Evolutionary conservation across 371 early-diverging fungal species (phyloP).

Genomic region (Actinomortierella wolfii): DNA sequence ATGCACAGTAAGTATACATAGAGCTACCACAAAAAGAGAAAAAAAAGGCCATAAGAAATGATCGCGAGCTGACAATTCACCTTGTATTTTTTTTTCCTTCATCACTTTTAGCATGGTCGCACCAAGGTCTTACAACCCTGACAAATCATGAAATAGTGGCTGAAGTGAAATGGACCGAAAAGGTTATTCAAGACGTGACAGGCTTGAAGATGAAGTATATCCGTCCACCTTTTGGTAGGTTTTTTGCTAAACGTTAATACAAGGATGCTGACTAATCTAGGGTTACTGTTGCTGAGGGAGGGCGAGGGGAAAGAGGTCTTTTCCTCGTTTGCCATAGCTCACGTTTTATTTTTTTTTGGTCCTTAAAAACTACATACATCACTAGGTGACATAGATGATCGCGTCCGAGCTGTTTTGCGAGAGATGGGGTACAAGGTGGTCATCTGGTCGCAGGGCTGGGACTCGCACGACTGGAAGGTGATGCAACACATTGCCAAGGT

Average conservation of each 20-base stretch:
- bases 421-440: constrained; percentile 54
- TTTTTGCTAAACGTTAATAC: no score
- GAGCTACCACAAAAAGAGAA: background rate
- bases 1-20: constrained; percentile 34
- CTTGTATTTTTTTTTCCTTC: no score
- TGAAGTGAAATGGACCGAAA: constrained; percentile 71
- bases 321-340: no score
- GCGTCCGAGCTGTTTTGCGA: constrained; percentile 68
- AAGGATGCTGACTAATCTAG: no score
- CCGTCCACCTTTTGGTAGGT: constrained; percentile 46
- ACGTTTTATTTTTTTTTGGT: background rate
- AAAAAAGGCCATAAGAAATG: constrained; percentile 44
- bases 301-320: no score
- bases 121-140: constrained; percentile 70
- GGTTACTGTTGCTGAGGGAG: no score
- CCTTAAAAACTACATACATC: no score
- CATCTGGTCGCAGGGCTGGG: constrained; percentile 55
- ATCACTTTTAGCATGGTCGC: constrained; percentile 67
- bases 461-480: constrained; percentile 49
- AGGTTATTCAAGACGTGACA: constrained; percentile 59
- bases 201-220: constrained; percentile 49
- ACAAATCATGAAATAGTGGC: constrained; percentile 73
- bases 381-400: constrained; percentile 68
- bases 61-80: constrained; percentile 9
- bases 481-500: constrained; percentile 15